Evolutionary conservation across 495 filamentous ascomycete species (phyloP).

Genomic region (Podospora bellae-mahoneyi): DNA sequence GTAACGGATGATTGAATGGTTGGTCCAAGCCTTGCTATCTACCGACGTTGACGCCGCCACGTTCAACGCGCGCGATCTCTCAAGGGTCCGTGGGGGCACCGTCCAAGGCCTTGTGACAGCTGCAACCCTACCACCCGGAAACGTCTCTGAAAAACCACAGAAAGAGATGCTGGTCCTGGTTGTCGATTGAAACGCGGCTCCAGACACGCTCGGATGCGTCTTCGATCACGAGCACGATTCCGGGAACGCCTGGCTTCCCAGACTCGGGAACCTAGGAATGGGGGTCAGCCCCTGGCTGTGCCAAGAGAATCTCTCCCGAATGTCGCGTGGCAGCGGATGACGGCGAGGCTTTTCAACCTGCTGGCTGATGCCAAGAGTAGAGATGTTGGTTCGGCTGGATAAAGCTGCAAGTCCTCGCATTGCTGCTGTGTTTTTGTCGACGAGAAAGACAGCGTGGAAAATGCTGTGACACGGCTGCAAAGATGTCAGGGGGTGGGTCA

Average conservation of each 20-base stretch:
- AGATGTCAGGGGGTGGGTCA: not conserved
- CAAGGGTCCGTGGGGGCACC: not conserved
- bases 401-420: not conserved
- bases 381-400: constrained; percentile 3
- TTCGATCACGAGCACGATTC: not conserved
- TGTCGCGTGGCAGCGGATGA: constrained; percentile 8
- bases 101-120: constrained; percentile 1
- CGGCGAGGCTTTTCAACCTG: not conserved
- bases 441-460: too few species aligned
- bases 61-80: too few species aligned
- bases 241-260: not conserved
- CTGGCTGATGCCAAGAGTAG: not conserved
- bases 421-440: too few species aligned
- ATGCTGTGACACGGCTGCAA: too few species aligned
- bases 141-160: not conserved
- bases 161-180: not conserved
- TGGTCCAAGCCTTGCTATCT: too few species aligned
- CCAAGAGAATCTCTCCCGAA: constrained; percentile 5
- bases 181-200: constrained; percentile 7
- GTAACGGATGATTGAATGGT: too few species aligned
- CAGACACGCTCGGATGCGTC: constrained; percentile 8
- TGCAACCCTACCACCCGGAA: not conserved
- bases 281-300: not conserved
- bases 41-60: too few species aligned
- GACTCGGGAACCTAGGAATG: too few species aligned